Conservation (phyloP, 2,329 filamentous ascomycete species). For the Trematosphaeria pertusa region DNA sequence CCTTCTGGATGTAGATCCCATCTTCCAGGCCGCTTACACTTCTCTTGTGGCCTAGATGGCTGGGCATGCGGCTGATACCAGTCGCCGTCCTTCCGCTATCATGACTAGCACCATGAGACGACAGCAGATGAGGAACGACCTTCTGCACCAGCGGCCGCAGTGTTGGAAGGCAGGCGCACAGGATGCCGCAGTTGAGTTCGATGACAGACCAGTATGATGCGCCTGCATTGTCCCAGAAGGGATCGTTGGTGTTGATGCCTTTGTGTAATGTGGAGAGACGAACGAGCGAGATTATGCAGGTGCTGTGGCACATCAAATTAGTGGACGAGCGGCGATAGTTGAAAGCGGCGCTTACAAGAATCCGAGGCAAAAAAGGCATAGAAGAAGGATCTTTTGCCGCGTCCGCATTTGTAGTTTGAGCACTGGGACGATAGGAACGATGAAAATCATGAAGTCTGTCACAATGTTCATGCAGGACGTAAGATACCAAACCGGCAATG, state of each 20-base stretch:
- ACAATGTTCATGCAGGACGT: slow-evolving; percentile 23
- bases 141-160: slow-evolving; percentile 20
- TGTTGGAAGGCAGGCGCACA: slow-evolving; percentile 27
- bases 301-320: slow-evolving; percentile 3
- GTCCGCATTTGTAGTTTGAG: slow-evolving; percentile 17
- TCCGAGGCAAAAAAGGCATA: slow-evolving; percentile 18
- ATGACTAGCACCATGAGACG: slow-evolving; percentile 2
- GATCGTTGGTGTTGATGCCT: slow-evolving; percentile 15
- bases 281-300: slow-evolving; percentile 18
- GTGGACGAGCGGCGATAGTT: neutral
- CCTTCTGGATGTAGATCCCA: slow-evolving; percentile 23
- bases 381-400: slow-evolving; percentile 13
- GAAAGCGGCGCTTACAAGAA: slow-evolving; percentile 17
- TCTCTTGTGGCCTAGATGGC: slow-evolving; percentile 1
- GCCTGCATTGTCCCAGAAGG: slow-evolving; percentile 19
- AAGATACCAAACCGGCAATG: slow-evolving; percentile 17
- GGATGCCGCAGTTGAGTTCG: slow-evolving; percentile 25
- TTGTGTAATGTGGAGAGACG: slow-evolving; percentile 18
- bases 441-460: slow-evolving; percentile 20
- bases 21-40: slow-evolving; percentile 3
- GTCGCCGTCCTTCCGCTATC: slow-evolving; percentile 1
- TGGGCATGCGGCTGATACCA: slow-evolving; percentile 2
- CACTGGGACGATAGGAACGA: slow-evolving; percentile 15
- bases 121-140: slow-evolving; percentile 15
- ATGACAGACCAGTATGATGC: slow-evolving; percentile 20